Evolutionary conservation across 345 rosid genomes (phyloP), one percentile per base, ranked within the genome.

Genomic region (Citrus medica): DNA sequence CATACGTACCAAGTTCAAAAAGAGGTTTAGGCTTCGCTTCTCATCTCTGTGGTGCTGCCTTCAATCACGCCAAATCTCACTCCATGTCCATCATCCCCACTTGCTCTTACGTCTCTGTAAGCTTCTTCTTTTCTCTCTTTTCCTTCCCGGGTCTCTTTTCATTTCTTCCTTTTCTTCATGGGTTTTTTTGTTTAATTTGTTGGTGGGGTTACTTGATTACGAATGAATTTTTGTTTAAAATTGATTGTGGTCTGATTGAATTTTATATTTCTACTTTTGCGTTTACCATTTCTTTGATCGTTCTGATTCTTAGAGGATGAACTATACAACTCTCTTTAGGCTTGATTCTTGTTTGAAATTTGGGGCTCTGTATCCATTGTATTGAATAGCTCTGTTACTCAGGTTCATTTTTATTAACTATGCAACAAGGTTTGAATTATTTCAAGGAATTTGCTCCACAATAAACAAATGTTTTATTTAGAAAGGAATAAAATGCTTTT

Each of bases 1-100:
- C 99, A 3, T 91, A 82, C 78, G 98, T 95, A 28, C 99, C 99
- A 17, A 75, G 82, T 10, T 88, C 97, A 1, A 93, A 91, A 85
- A 84, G 98, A 77, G 97, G 99, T 30, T 71, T 88, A 79, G 98
- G 99, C 53, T 60, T 93, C 84, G 99, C 98, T 82, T 91, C 97
- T 28, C 93, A 82, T 65, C 97, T 93, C 81, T 92, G 93, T 61
- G 74, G 85, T 76, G 97, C 97, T 1, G 96, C 97, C 64, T 88
- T 95, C 79, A 77, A 80, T 74, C 94, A 91, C 83, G 97, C 96
- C 83, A 82, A 90, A 16, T 80, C 93, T 32, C 84, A 89, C 74
- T 89, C 96, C 76, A 27, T 95, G 46, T 85, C 89, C 79, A 51
- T 93, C 78, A 79, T 90, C 76, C 98, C 99, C 64, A 77, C 96